Evolutionary conservation across 2,329 filamentous ascomycete genomes (phyloP).

Genomic region (Didymella segeticola): DNA sequence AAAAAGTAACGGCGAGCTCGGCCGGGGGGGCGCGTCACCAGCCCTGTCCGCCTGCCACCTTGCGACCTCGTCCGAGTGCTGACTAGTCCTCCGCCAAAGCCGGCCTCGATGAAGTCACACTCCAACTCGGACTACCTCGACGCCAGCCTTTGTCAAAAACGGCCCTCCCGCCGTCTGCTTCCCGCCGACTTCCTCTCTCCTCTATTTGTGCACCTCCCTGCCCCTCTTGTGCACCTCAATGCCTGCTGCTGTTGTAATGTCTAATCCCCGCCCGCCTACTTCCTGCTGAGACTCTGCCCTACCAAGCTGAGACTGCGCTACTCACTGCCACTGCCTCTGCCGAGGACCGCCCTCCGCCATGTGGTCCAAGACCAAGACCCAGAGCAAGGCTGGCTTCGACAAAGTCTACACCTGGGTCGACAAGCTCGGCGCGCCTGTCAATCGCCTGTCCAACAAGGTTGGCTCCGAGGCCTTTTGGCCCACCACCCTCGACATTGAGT

Average conservation of each 20-base stretch:
- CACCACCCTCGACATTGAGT: slow-evolving; percentile 83
- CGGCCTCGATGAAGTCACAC: slow-evolving; percentile 3
- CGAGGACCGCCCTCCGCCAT: slow-evolving; percentile 27
- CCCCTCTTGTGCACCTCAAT: slow-evolving; percentile 11
- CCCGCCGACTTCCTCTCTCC: slow-evolving; percentile 15
- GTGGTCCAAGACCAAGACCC: slow-evolving; percentile 47
- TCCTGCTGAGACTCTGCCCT: slow-evolving; percentile 28
- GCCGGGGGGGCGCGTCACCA: slow-evolving; percentile 18
- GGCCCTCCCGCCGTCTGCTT: slow-evolving; percentile 31
- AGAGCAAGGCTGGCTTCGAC: slow-evolving; percentile 64
- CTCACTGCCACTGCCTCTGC: no score
- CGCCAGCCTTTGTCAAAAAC: slow-evolving; percentile 27
- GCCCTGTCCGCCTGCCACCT: slow-evolving; percentile 30
- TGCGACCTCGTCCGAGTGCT: slow-evolving; percentile 6
- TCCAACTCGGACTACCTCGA: slow-evolving; percentile 4
- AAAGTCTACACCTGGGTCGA: slow-evolving; percentile 72
- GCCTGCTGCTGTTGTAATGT: slow-evolving; percentile 28
- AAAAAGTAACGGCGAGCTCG: slow-evolving; percentile 31
- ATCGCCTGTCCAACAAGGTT: slow-evolving; percentile 80
- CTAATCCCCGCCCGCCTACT: slow-evolving; percentile 24
- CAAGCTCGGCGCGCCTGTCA: slow-evolving; percentile 77
- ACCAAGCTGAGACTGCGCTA: no score
- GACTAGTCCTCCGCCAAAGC: slow-evolving; percentile 8
- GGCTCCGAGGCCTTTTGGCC: slow-evolving; percentile 87
- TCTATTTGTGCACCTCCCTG: slow-evolving; percentile 13